These are phyloP conservation scores for Ceratocystis eucalypticola DNA, from an alignment of 2,329 filamentous ascomycete species.

Conservation along the genomic window DNA sequence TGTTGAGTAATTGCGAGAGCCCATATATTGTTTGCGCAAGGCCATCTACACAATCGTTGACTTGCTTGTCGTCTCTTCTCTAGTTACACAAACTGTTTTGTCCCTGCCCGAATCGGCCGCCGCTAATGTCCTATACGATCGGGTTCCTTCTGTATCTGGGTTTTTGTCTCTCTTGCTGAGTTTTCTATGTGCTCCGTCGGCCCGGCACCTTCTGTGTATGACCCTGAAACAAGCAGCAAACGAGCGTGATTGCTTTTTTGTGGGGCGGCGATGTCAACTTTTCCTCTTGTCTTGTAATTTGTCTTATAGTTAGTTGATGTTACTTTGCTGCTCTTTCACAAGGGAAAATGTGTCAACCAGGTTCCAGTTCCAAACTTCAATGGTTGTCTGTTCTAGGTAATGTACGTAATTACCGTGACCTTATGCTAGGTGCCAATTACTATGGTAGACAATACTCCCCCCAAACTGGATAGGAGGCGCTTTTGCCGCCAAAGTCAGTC, in stretches of 20 bases:
- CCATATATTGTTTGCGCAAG: not conserved
- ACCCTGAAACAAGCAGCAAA: not conserved
- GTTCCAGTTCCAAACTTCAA: too few relatives aligned
- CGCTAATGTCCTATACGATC: not conserved
- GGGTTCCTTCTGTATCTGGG: not conserved
- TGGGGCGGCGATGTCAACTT: not conserved
- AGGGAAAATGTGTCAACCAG: too few relatives aligned
- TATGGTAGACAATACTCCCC: not conserved
- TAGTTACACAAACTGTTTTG: not conserved
- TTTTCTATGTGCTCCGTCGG: not conserved
- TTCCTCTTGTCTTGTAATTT: not conserved
- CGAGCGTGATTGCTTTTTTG: not conserved
- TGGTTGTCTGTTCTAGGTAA: too few relatives aligned
- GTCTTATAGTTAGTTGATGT: not conserved
- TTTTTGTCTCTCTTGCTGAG: not conserved
- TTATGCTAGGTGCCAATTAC: not conserved
- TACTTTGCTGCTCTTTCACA: too few relatives aligned
- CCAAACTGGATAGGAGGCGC: too few relatives aligned
- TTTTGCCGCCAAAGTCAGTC: not conserved
- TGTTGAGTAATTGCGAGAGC: too few relatives aligned
- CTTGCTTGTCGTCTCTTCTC: not conserved
- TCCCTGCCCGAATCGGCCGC: not conserved
- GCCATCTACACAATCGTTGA: too few relatives aligned
- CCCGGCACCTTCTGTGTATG: not conserved
- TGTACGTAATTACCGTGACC: not conserved